A percentile compares a stretch with the other conserved stretches of the same genome.
phyloP scores from a whole-genome alignment of 345 rosid genomes.

The Ricinus communis region DNA sequence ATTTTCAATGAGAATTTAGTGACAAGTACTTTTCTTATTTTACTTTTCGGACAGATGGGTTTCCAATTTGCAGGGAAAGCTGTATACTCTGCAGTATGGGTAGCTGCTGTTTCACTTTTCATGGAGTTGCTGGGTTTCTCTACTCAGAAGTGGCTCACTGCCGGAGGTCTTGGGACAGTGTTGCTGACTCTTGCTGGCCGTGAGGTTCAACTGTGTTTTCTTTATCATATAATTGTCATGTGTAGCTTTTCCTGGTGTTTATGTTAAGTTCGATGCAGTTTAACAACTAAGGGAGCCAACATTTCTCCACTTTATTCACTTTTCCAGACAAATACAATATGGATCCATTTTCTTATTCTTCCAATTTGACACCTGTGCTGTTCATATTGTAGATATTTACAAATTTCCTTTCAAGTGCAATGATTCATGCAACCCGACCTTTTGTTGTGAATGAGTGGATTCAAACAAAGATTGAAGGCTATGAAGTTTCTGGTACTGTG shows the following conservation, averaged over 20 bases:
- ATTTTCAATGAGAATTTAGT: background rate
- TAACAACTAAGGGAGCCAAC: background rate
- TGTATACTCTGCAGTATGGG: constrained; percentile 86
- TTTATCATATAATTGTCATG: background rate
- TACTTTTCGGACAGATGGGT: constrained; percentile 67
- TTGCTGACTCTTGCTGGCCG: constrained; percentile 97
- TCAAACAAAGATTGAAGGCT: constrained; percentile 89
- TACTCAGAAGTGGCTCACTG: constrained; percentile 93
- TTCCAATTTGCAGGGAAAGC: constrained; percentile 91
- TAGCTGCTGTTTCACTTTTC: constrained; percentile 86
- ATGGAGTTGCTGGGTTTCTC: constrained; percentile 95
- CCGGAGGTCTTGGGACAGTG: constrained; percentile 97
- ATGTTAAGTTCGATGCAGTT: background rate
- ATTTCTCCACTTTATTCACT: background rate
- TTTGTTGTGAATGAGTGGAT: constrained; percentile 89
- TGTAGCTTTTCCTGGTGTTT: background rate
- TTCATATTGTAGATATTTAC: constrained; percentile 72
- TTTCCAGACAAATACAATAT: background rate
- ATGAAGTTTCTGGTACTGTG: constrained; percentile 97
- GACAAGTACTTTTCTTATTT: constrained; percentile 7
- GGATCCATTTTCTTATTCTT: background rate
- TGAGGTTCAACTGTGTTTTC: constrained; percentile 48
- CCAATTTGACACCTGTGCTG: background rate
- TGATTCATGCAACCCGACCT: constrained; percentile 92
- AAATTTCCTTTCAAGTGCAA: constrained; percentile 85